phyloP scores from a whole-genome alignment of 2,329 filamentous ascomycete genomes.

The Beauveria medogensis region DNA sequence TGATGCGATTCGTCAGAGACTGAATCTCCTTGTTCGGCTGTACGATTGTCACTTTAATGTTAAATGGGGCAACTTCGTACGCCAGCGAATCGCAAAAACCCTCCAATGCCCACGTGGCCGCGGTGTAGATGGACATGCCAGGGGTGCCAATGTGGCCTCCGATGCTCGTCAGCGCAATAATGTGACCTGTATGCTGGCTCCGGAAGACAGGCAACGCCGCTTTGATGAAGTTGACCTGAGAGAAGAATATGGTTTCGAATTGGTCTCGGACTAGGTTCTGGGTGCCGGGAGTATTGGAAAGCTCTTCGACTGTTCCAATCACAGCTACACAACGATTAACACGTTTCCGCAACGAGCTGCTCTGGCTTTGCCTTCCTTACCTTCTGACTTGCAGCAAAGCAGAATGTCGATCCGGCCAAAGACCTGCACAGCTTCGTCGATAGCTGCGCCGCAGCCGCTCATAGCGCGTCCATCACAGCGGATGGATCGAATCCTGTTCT shows the following conservation, averaged over 20 bases:
- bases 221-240: slow-evolving; percentile 92
- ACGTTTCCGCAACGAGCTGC: neutral
- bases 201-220: slow-evolving; percentile 74
- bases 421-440: slow-evolving; percentile 75
- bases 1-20: slow-evolving; percentile 78
- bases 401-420: slow-evolving; percentile 88
- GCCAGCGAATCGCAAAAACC: slow-evolving; percentile 93
- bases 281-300: slow-evolving; percentile 64
- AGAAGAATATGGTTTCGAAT: slow-evolving; percentile 93
- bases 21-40: slow-evolving; percentile 92
- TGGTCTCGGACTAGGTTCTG: slow-evolving; percentile 78
- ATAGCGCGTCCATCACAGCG: slow-evolving; percentile 54
- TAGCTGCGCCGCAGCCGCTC: slow-evolving; percentile 71
- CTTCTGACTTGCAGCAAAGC: slow-evolving; percentile 81
- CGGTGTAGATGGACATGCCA: slow-evolving; percentile 82
- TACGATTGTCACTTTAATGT: slow-evolving; percentile 90
- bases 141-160: slow-evolving; percentile 90
- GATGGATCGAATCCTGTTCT: slow-evolving; percentile 62
- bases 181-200: slow-evolving; percentile 74
- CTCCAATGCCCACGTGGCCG: slow-evolving; percentile 89
- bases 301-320: slow-evolving; percentile 84
- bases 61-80: slow-evolving; percentile 95
- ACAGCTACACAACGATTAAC: slow-evolving; percentile 47
- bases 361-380: slow-evolving; percentile 33
- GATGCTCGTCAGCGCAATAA: slow-evolving; percentile 82